Base-by-base conservation (phyloP, 805 yeast species). In the Ogataea saltuana region DNA sequence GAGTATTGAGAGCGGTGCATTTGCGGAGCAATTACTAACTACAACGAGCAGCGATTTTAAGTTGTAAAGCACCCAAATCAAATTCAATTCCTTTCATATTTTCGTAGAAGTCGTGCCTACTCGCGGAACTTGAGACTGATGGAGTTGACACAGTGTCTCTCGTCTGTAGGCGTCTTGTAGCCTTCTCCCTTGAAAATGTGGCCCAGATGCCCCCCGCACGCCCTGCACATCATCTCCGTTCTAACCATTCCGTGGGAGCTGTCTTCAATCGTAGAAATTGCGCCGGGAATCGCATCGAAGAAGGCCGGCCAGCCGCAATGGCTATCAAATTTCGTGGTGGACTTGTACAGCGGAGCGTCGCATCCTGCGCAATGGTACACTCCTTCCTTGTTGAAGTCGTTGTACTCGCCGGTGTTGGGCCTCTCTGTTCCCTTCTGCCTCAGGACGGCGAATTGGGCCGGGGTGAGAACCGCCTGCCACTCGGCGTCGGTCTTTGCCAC, bases 231-330 rank as follows among this genome's bases (percentile, higher is more conserved):
- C 83, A 93, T 90, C 62, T 93, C 99, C 10, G 81, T 87, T 49
- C 99, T 74, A 11, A 69, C 71, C 93, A 85, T 89, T 0, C 98
- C 98, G 38, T 68, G 65, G 6, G 83, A 64, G 0, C 44, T 56
- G 63, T 93, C 99, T 15, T 69, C 72, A 45, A 75, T 65, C 10
- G 83, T 71, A 16, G 64, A 72, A 29, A 93, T 74, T 5, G 96
- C 74, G 0, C 89, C 90, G 0, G 96, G 95, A 29, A 87, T 69
- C 1, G 95, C 97, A 45, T 88, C 85, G 63, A 83, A 91, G 64
- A 93, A 93, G 0, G 97, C 90, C 1, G 99, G 99, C 99, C 99
- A 93, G 2, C 99, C 99, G 64, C 99, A 93, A 41, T 88, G 88
- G 10, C 96, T 80, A 45, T 84, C 82, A 56, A 93, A 93, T 64